phyloP scores from a whole-genome alignment of 495 filamentous ascomycete species.

The Neurospora terricola region DNA sequence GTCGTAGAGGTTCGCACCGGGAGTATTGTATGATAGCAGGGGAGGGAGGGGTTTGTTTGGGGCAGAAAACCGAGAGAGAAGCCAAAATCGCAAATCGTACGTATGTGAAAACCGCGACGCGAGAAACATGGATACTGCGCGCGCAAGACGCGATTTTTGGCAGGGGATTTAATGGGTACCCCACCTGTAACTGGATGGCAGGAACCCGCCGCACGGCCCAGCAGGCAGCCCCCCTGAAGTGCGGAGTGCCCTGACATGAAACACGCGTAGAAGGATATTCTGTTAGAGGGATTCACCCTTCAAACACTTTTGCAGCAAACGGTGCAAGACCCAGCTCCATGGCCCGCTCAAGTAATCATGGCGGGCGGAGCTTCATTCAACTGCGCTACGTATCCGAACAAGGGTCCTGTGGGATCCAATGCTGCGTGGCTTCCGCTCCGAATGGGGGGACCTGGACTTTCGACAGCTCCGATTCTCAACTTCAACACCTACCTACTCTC shows the following conservation, averaged over 20 bases:
- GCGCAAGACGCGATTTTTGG: constrained; percentile 8
- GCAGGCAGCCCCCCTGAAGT: neutral
- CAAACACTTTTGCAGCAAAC: neutral
- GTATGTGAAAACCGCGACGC: constrained; percentile 7
- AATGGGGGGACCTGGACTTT: neutral
- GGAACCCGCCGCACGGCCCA: neutral
- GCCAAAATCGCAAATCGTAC: neutral
- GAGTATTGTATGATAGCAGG: neutral
- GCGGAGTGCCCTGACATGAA: neutral
- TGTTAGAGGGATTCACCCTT: neutral
- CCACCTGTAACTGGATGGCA: constrained; percentile 1
- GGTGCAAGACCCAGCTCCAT: neutral
- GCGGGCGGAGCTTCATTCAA: neutral
- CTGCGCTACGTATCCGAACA: neutral
- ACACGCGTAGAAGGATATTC: neutral
- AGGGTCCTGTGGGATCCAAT: neutral
- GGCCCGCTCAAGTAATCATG: neutral
- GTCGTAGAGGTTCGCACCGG: neutral
- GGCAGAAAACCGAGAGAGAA: neutral
- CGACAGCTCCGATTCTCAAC: neutral
- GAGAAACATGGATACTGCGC: neutral
- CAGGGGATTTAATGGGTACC: constrained; percentile 21
- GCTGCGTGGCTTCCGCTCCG: neutral
- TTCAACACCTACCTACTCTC: neutral
- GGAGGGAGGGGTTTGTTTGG: neutral